Evolutionary conservation across 2,329 filamentous ascomycete species (phyloP), one percentile per base, ranked within the genome.

Genomic region (Alternaria sp.): DNA sequence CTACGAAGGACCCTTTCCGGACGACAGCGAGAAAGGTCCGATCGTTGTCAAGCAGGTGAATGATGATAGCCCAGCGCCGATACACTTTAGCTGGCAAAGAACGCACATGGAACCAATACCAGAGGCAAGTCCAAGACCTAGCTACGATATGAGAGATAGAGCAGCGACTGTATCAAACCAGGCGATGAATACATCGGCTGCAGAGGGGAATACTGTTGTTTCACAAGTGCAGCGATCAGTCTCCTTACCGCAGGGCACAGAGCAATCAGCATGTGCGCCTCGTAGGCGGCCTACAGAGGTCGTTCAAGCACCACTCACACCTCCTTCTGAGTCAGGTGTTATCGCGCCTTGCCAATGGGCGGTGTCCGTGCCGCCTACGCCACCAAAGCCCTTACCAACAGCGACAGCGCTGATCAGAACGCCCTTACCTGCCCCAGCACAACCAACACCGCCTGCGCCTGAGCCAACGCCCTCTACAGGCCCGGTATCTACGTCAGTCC

Each of bases 71-170:
- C 42, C 44, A 37, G n/a, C 41, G 6, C n/a, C 37, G 17, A 13
- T 34, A 4, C 29, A 14, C 24, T 37, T 33, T 5, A 45, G 40
- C 8, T 45, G 29, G 3, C 34, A 14, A n/a, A 42, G 13, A 14
- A 49, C 36, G 1, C 5, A 11, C n/a, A 51, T 60, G 24, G 46
- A 52, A 7, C 26, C 57, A 5, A 58, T 57, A 8, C 54, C 51
- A 5, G 57, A 63, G 40, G 40, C n/a, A 28, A 63, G 60, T 40
- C 41, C 54, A 28, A 26, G 51, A 33, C 50, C 53, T 5, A 60
- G 57, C 45, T 37, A 51, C 6, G 60, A 60, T 14, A 24, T 17
- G 17, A 39, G 11, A 46, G 14, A 33, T 1, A 33, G 21, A 24
- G 33, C 21, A 28, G n/a, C 41, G 5, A 28, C 28, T 31, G 9